phyloP scores from a whole-genome alignment of 305 asterid genomes.

The Fraxinus velutina region DNA sequence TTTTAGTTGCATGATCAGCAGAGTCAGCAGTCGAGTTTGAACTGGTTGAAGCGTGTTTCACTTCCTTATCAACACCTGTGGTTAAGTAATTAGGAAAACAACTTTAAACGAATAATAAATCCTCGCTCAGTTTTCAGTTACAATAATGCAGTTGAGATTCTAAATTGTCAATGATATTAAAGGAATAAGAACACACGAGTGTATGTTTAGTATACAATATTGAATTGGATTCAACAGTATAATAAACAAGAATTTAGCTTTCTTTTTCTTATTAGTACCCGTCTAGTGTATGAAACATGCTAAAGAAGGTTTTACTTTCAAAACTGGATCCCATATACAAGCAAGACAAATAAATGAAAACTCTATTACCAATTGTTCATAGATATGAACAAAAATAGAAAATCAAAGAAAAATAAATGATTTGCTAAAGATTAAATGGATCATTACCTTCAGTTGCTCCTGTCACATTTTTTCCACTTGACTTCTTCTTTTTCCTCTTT shows the following conservation, averaged over 20 bases:
- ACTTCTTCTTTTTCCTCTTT: constrained; percentile 1
- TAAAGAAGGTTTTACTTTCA: not conserved
- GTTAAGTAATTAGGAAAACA: not conserved
- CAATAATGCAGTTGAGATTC: not conserved
- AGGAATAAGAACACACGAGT: not conserved
- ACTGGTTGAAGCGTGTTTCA: constrained; percentile 1
- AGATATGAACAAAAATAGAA: not conserved
- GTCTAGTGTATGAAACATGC: not conserved
- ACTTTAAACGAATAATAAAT: not conserved
- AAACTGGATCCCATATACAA: not conserved
- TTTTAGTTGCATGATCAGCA: constrained; percentile 19
- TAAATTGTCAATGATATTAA: not conserved
- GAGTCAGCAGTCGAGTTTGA: constrained; percentile 6
- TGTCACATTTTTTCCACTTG: not conserved
- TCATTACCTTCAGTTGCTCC: constrained; percentile 22
- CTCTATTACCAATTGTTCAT: not conserved
- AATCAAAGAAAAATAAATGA: not conserved
- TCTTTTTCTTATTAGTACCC: not conserved
- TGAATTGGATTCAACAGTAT: not conserved
- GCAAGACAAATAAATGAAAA: not conserved
- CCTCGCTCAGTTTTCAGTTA: not conserved
- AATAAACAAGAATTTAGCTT: not conserved
- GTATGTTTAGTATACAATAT: not conserved
- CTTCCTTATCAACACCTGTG: constrained; percentile 20
- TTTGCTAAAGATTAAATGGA: not conserved